Base-by-base conservation (phyloP, 768 basidiomycete genomes). In the Lactarius hatsudake region DNA sequence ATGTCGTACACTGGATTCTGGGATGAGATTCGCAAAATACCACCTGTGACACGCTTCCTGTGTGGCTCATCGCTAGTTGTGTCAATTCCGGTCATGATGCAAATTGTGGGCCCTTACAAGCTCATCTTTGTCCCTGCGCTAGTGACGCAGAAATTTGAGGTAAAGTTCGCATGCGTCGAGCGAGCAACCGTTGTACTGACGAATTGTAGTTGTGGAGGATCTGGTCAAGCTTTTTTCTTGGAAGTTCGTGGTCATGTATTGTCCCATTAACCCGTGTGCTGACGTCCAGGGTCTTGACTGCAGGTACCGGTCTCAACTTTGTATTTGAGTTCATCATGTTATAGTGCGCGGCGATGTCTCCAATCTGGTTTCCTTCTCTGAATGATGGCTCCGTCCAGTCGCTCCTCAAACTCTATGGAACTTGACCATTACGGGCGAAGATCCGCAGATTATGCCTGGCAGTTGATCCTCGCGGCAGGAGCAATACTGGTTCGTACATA, bases 361-460 rank as follows among this genome's bases (percentile, higher is more conserved):
- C 30, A 8, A 18, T 59, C 28, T 55, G 42, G 13, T n/a, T 30
- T n/a, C 12, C 59, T 57, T 40, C 40, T 40, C 17, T 32, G 28
- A 53, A 56, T 58, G 60, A 55, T 71, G 42, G 43, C 40, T 38
- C n/a, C 23, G 38, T 36, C 20, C 48, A 94, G 92, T 73, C 88
- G 86, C 68, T 86, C 84, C 59, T 80, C 86, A 28, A 81, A 87
- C 71, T 79, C 85, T 48, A 78, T 94, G 4, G 93, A 95, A 76
- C 77, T 80, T 17, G 79, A 80, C 5, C 81, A 86, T 53, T 94
- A 86, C 72, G 69, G 74, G 0, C 75, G 79, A 5, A 83, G 84
- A 58, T 89, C 90, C 0, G 84, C 90, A 3, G 92, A 94, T 76
- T 83, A 89, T 55, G 90, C 89, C 20, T 93, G 87, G 84, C 91